phyloP scores from a whole-genome alignment of 768 basidiomycete species.

The Mrakia gelida region DNA sequence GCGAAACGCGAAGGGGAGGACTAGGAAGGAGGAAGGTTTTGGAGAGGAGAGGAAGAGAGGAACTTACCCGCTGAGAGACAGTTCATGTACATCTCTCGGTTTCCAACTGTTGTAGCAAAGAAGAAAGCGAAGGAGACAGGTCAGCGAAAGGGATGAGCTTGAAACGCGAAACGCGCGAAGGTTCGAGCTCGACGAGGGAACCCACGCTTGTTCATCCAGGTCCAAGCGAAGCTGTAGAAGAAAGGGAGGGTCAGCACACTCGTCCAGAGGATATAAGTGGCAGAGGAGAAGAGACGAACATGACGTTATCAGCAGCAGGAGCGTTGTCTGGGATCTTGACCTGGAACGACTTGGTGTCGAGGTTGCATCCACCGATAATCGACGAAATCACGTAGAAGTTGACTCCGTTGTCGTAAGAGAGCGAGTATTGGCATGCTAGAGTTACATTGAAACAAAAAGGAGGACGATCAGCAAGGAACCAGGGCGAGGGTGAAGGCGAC shows the following conservation, averaged over 20 bases:
- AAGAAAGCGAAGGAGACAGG: neutral
- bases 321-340: conserved; percentile 43
- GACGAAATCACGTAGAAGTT: conserved; percentile 46
- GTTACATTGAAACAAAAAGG: neutral
- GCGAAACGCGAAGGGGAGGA: neutral
- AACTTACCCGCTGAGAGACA: conserved; percentile 25
- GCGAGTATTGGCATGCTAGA: conserved; percentile 43
- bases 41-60: neutral
- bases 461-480: neutral
- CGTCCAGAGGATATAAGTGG: neutral
- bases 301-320: conserved; percentile 36
- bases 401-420: conserved; percentile 47
- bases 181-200: neutral
- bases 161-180: neutral
- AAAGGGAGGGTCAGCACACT: conserved; percentile 4
- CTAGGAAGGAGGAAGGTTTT: no score
- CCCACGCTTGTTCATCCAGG: conserved; percentile 44
- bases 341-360: conserved; percentile 36
- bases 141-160: neutral
- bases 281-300: conserved; percentile 12
- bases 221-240: conserved; percentile 42
- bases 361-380: conserved; percentile 45
- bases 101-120: conserved; percentile 34
- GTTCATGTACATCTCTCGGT: conserved; percentile 39
- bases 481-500: neutral